These are phyloP conservation scores for Carex myosuroides DNA, from an alignment of 176 grass and related monocot species.

Conservation along the genomic window DNA sequence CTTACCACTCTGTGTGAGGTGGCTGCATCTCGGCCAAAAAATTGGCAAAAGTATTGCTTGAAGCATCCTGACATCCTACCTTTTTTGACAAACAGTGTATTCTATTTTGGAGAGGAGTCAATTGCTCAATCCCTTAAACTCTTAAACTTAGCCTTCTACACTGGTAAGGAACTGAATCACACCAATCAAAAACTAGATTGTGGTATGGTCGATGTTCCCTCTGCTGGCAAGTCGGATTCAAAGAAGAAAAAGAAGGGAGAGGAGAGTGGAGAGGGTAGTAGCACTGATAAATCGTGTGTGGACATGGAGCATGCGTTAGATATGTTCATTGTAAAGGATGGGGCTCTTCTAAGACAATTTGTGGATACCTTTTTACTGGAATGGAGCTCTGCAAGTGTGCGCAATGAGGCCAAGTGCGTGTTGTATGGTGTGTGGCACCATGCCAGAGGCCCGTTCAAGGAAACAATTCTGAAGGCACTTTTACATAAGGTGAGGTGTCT, in stretches of 20 bases:
- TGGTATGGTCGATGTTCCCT: constrained; percentile 36
- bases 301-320: constrained; percentile 85
- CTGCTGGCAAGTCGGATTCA: constrained; percentile 48
- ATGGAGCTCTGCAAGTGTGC: constrained; percentile 88
- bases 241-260: constrained; percentile 86
- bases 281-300: constrained; percentile 71
- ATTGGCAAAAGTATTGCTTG: constrained; percentile 99
- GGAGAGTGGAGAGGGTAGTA: constrained; percentile 48
- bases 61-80: constrained; percentile 77
- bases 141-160: constrained; percentile 89
- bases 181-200: constrained; percentile 43
- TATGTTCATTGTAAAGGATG: constrained; percentile 63
- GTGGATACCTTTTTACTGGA: constrained; percentile 78
- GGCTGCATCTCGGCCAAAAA: constrained; percentile 79
- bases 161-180: constrained; percentile 69
- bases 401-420: constrained; percentile 87
- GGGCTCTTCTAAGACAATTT: constrained; percentile 60
- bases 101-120: constrained; percentile 94
- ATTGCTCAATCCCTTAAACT: constrained; percentile 91
- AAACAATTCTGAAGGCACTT: constrained; percentile 57
- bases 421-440: constrained; percentile 89
- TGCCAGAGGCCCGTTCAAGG: constrained; percentile 59
- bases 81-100: constrained; percentile 75
- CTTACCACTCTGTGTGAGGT: constrained; percentile 75
- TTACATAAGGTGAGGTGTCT: constrained; percentile 71